phyloP scores from a whole-genome alignment of 768 basidiomycete species.

The Naganishia kalamii region DNA sequence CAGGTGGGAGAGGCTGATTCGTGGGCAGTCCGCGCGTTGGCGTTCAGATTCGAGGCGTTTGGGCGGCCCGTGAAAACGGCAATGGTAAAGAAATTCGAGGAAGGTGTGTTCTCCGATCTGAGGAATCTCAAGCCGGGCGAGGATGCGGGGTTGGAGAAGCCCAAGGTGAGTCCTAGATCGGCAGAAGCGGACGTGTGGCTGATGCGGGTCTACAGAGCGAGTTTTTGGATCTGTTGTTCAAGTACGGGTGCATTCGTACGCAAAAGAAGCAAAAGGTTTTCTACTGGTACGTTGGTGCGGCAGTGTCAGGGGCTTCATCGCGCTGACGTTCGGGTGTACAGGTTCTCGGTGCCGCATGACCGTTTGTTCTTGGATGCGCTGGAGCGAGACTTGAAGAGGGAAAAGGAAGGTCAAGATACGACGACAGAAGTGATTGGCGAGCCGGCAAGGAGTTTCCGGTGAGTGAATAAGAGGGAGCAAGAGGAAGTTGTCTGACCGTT shows the following conservation, averaged over 20 bases:
- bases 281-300: conserved; percentile 63
- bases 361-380: conserved; percentile 93
- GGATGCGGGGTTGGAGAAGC: conserved; percentile 88
- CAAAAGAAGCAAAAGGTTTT: conserved; percentile 99
- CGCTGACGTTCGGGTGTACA: conserved; percentile 40
- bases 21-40: conserved; percentile 68
- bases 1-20: too few relatives aligned
- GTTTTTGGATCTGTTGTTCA: conserved; percentile 88
- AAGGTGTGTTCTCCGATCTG: conserved; percentile 89
- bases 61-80: conserved; percentile 74
- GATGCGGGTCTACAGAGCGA: conserved; percentile 57
- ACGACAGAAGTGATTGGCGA: conserved; percentile 72
- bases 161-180: conserved; percentile 62
- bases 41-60: conserved; percentile 90
- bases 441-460: conserved; percentile 75
- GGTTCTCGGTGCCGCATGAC: conserved; percentile 96
- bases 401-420: conserved; percentile 80
- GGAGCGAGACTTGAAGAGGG: conserved; percentile 90
- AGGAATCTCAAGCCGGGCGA: conserved; percentile 88
- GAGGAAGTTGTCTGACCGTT: not conserved
- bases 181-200: not conserved
- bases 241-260: conserved; percentile 91
- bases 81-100: conserved; percentile 88
- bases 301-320: too few relatives aligned
- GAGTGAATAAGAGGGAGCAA: conserved; percentile 11